Evolutionary conservation across 306 rosid species (phyloP).

Genomic region (Trifolium repens): DNA sequence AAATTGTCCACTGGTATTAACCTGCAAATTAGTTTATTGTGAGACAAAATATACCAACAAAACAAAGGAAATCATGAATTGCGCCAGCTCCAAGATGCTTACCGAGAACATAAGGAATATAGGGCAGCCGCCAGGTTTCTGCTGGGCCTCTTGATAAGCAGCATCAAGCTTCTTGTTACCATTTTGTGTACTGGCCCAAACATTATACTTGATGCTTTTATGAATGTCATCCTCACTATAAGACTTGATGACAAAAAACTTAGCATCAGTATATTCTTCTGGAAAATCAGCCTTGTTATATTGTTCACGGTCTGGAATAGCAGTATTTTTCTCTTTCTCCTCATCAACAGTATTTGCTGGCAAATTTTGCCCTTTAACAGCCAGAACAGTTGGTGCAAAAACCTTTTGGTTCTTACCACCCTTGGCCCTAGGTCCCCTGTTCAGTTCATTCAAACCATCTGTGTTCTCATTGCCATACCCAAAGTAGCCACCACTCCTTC

Average conservation of each 20-base stretch:
- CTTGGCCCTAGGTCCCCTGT: constrained; percentile 93
- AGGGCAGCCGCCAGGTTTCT: constrained; percentile 77
- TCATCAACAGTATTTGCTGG: constrained; percentile 57
- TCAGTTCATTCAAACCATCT: constrained; percentile 90
- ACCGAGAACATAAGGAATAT: constrained; percentile 88
- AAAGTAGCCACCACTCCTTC: constrained; percentile 77
- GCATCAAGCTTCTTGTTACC: constrained; percentile 98
- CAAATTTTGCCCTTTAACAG: constrained; percentile 72
- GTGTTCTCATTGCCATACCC: constrained; percentile 87
- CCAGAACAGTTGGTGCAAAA: constrained; percentile 58
- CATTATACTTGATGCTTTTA: constrained; percentile 91
- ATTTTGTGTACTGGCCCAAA: constrained; percentile 97
- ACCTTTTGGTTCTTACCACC: constrained; percentile 76
- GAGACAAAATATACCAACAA: neutral
- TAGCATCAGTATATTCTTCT: constrained; percentile 72
- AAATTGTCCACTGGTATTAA: constrained; percentile 96
- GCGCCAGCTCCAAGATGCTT: constrained; percentile 19
- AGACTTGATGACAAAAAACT: constrained; percentile 82
- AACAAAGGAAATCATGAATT: neutral
- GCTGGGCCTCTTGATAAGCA: constrained; percentile 92
- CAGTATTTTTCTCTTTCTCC: constrained; percentile 60
- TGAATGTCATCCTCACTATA: constrained; percentile 98
- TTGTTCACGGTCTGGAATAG: constrained; percentile 67
- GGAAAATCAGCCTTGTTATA: constrained; percentile 75
- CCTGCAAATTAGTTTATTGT: constrained; percentile 51